Base-by-base conservation (phyloP, 352 stramenopile genomes). In the Pythium volutum region DNA sequence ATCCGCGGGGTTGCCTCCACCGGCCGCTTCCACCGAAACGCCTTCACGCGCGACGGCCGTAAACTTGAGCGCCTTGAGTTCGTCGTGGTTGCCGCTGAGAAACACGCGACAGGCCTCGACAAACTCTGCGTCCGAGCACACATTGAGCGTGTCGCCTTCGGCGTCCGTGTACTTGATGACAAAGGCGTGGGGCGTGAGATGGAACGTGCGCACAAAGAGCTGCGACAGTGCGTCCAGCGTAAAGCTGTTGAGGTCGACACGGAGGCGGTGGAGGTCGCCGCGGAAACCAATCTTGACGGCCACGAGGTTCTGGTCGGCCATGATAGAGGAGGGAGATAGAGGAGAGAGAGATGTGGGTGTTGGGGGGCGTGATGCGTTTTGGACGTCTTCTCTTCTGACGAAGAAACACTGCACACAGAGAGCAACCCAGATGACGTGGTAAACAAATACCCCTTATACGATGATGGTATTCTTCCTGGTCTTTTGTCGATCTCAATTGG, bases 241-340 rank as follows among this genome's bases (percentile, higher is more conserved):
- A 50, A 87, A 85, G 29, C 47, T 48, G 33, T 38, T n/a, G n/a
- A 92, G 69, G 62, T 92, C 73, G 61, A 89, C 73, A 49, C 72
- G 73, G 39, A 95, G 75, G 66, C 85, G 83, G 70, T 92, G 83
- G 56, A 95, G 87, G 69, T 95, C 85, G 52, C 85, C 83, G 65
- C 89, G 90, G 81, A 85, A 76, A 62, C 69, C 79, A 57, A 95
- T 75, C 78, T 95, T 95, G 23, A 95, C 66, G 8, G 83, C 75
- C 45, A 42, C 55, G 60, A 46, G 64, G 72, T 67, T 75, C 67
- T 34, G 65, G n/a, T n/a, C n/a, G n/a, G n/a, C n/a, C n/a, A n/a
- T n/a, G n/a, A n/a, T n/a, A n/a, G n/a, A n/a, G n/a, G n/a, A n/a
- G n/a, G n/a, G n/a, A n/a, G n/a, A n/a, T n/a, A n/a, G n/a, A n/a